Evolutionary conservation across 176 grass and related monocot species (phyloP), one percentile per base, ranked within the genome.

Genomic region (Rhynchospora tenuis): DNA sequence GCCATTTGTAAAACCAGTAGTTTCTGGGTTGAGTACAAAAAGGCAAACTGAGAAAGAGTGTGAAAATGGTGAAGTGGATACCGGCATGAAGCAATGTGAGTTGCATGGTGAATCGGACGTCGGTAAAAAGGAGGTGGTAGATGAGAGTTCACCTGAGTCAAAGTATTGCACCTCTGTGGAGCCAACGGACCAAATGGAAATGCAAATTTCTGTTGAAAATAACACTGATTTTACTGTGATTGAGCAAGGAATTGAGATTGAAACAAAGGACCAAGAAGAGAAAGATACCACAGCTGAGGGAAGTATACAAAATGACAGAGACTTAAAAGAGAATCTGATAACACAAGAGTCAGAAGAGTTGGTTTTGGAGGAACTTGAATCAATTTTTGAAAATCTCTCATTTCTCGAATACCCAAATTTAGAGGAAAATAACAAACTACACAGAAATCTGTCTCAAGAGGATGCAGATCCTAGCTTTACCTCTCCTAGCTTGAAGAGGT

Each of bases 161-260:
- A 98, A 98, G 78, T 89, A 94, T 87, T 94, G 89, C 79, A 93
- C 88, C 16, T 94, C 89, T 2, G 68, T 85, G 64, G 90, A 91
- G 89, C 56, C 88, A 74, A 85, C 80, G 47, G 89, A 87, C 15
- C 83, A 76, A 31, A 55, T 50, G 60, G 48, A 73, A 51, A 63
- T 70, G 28, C 70, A 76, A 74, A 73, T 81, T 59, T 67, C 67
- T 0, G 50, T 84, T 50, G 84, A 65, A 20, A 85, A 85, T 62
- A 85, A 71, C 47, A 60, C 72, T 7, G 89, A 95, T 42, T 95
- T 92, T 79, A 88, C 62, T 68, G 78, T 99, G 24, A 85, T 92
- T 79, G 96, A 95, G 50, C 91, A 92, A 48, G 93, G 89, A 67
- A 81, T 95, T 67, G 89, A 93, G 85, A 72, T 87, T 66, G 17